phyloP scores from a whole-genome alignment of 192 early-diverging fungal species.

The Helicostylum pulchrum region DNA sequence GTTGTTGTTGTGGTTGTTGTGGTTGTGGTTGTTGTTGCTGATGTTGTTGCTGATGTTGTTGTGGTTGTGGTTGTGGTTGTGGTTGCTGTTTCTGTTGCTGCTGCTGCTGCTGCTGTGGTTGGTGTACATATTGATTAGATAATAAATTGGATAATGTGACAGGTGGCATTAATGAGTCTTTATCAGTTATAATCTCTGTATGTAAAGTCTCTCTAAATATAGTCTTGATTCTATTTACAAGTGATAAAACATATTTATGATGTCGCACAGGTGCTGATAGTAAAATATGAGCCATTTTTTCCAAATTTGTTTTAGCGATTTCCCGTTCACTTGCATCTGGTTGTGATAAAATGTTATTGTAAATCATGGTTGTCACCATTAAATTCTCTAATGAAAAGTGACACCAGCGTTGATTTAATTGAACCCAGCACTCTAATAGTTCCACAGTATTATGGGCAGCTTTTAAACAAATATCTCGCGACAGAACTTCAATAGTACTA shows the following conservation, averaged over 20 bases:
- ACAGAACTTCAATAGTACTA: conserved; percentile 17
- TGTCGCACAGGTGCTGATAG: conserved; percentile 19
- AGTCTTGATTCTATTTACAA: conserved; percentile 25
- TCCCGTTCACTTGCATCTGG: not conserved
- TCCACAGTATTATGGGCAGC: conserved; percentile 26
- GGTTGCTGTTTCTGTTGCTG: not conserved
- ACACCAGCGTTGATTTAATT: conserved; percentile 34
- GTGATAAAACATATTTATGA: conserved; percentile 26
- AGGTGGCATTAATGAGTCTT: too few relatives aligned
- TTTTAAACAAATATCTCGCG: conserved; percentile 22
- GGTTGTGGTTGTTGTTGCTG: not conserved
- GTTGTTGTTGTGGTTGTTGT: not conserved
- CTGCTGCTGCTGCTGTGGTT: not conserved
- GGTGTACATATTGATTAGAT: not conserved
- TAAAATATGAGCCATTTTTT: conserved; percentile 12
- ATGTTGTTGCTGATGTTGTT: not conserved
- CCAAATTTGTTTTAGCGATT: conserved; percentile 18
- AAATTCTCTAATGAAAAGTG: conserved; percentile 37
- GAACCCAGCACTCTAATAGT: conserved; percentile 30
- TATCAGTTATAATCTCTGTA: not conserved
- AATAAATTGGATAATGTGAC: not conserved
- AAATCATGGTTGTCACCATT: conserved; percentile 24
- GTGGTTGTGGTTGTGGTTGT: not conserved
- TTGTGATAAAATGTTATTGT: conserved; percentile 15
- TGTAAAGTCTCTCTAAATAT: not conserved